phyloP scores from a whole-genome alignment of 2,329 filamentous ascomycete species.

The Falciphora oryzae region DNA sequence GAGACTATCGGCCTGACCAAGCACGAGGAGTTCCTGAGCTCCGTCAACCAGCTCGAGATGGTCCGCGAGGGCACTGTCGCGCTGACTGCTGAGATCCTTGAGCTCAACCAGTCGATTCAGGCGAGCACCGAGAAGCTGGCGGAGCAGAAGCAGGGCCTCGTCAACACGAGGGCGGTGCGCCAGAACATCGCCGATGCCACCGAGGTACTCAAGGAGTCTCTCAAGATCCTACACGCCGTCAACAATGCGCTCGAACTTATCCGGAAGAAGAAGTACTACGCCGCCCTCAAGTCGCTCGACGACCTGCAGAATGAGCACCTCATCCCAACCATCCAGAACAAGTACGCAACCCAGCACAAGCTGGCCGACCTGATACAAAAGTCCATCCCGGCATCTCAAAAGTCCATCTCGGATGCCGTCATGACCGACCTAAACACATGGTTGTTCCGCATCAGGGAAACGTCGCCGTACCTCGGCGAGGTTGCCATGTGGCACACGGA shows the following conservation, averaged over 20 bases:
- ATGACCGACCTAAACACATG: slow-evolving; percentile 97
- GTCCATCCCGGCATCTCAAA: slow-evolving; percentile 88
- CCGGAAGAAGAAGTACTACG: slow-evolving; percentile 91
- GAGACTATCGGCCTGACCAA: slow-evolving; percentile 92
- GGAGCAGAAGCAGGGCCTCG: slow-evolving; percentile 87
- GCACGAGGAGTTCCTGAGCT: slow-evolving; percentile 92
- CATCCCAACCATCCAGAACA: slow-evolving; percentile 62
- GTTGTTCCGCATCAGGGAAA: slow-evolving; percentile 91
- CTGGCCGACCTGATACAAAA: slow-evolving; percentile 94
- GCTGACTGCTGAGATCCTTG: slow-evolving; percentile 84
- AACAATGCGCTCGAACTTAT: slow-evolving; percentile 93
- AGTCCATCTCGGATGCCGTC: slow-evolving; percentile 89
- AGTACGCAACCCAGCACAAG: slow-evolving; percentile 90
- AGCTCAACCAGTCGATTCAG: slow-evolving; percentile 92
- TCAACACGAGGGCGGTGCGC: slow-evolving; percentile 84
- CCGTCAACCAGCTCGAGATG: slow-evolving; percentile 87
- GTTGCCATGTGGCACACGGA: slow-evolving; percentile 97
- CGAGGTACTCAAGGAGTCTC: slow-evolving; percentile 79
- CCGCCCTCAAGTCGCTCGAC: slow-evolving; percentile 85
- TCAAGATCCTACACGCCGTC: slow-evolving; percentile 86
- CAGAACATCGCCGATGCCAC: slow-evolving; percentile 95
- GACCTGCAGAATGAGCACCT: slow-evolving; percentile 95
- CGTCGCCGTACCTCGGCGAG: slow-evolving; percentile 91
- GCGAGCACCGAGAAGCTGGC: slow-evolving; percentile 90
- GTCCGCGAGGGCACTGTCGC: slow-evolving; percentile 87